Percentiles rank a stretch among this genome's conserved stretches.
Conservation (phyloP, 2,329 filamentous ascomycete species). For the Exophiala oligosperma region DNA sequence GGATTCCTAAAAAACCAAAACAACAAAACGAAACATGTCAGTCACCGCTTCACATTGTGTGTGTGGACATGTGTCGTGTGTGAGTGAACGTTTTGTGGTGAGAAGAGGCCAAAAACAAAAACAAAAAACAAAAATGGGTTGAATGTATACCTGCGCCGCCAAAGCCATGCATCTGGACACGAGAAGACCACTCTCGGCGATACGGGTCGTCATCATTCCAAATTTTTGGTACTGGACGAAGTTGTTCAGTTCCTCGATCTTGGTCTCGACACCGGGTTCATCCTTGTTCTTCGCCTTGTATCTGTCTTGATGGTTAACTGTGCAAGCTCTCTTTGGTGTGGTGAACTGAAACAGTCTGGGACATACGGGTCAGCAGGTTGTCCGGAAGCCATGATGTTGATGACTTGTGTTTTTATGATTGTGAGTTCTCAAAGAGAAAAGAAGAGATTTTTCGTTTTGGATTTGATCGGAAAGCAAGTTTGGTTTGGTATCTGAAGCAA, state of each 20-base stretch:
- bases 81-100: too few species aligned
- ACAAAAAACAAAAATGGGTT: too few species aligned
- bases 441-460: neutral
- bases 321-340: neutral
- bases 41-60: too few species aligned
- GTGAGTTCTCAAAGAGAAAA: neutral
- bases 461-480: too few species aligned
- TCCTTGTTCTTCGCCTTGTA: slow-evolving; percentile 77
- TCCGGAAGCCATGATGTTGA: slow-evolving; percentile 21
- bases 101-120: too few species aligned
- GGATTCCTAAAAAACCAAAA: slow-evolving; percentile 58
- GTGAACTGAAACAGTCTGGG: neutral
- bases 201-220: slow-evolving; percentile 83
- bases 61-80: too few species aligned
- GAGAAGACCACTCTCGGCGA: slow-evolving; percentile 63
- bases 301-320: slow-evolving; percentile 50
- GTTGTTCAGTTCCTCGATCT: slow-evolving; percentile 69
- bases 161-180: slow-evolving; percentile 85
- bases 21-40: too few species aligned
- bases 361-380: slow-evolving; percentile 17
- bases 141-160: slow-evolving; percentile 64
- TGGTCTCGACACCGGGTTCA: slow-evolving; percentile 70
- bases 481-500: too few species aligned
- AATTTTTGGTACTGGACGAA: slow-evolving; percentile 78
- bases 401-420: neutral